Percentiles rank a stretch among this genome's conserved stretches.
Evolutionary conservation across 2,329 filamentous ascomycete species (phyloP).

Genomic region (Alternaria angustiovoidea): DNA sequence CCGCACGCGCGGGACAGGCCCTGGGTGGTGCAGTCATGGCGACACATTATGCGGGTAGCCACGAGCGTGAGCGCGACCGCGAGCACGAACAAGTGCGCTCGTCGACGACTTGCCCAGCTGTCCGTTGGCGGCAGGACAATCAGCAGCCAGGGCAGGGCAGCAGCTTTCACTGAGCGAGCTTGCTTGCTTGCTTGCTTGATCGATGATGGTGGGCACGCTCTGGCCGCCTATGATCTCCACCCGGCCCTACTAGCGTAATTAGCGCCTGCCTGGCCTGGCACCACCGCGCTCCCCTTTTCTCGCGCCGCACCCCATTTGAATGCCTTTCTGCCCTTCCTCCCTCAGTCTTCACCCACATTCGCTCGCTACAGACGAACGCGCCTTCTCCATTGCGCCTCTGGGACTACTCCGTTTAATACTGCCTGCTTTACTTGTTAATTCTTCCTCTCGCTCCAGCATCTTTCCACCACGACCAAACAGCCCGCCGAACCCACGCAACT

Average conservation of each 20-base stretch:
- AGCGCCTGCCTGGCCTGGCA: slow-evolving; percentile 22
- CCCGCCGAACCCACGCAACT: slow-evolving; percentile 21
- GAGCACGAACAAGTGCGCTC: neutral
- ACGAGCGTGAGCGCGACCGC: neutral
- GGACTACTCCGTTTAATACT: slow-evolving; percentile 41
- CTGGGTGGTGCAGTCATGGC: neutral
- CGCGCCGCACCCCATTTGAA: slow-evolving; percentile 15
- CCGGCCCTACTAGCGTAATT: slow-evolving; percentile 19
- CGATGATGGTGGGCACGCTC: slow-evolving; percentile 20
- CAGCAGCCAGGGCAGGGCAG: neutral
- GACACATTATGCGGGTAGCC: slow-evolving; percentile 2
- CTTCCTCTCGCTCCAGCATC: slow-evolving; percentile 51
- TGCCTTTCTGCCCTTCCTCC: slow-evolving; percentile 17
- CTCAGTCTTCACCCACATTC: slow-evolving; percentile 34
- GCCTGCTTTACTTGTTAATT: slow-evolving; percentile 45
- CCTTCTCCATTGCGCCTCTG: slow-evolving; percentile 31
- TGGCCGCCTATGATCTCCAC: slow-evolving; percentile 28
- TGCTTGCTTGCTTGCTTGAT: slow-evolving; percentile 6
- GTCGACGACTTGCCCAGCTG: too few species aligned
- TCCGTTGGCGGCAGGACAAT: neutral
- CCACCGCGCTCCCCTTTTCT: slow-evolving; percentile 33
- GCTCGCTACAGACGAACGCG: slow-evolving; percentile 34
- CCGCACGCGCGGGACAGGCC: neutral
- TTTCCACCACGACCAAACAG: slow-evolving; percentile 38
- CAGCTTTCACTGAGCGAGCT: neutral